Base-by-base conservation (phyloP, 2,329 filamentous ascomycete species). In the Fusarium longipes region DNA sequence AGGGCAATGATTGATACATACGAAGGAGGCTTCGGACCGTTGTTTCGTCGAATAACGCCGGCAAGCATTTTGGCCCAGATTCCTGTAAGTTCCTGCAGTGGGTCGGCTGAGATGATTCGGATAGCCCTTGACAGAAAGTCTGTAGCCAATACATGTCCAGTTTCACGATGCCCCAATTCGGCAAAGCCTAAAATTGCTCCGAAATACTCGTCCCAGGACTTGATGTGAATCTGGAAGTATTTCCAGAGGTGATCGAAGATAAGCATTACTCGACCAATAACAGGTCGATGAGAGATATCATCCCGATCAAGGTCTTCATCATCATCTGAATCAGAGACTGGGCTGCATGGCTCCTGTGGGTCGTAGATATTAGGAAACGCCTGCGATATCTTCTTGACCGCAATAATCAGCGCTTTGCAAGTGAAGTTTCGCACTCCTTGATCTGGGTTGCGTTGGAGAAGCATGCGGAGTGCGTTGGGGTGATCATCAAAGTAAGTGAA, bases 161-260 rank as follows among this genome's bases (percentile, higher is more conserved):
- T 82, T 74, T 93, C 89, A 7, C 82, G 75, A 5, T 81, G 77
- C 1, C 91, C 90, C 54, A 92, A 77, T 43, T 80, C 82, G 15
- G 88, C 87, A 73, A 94, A 90, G n/a, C 81, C 81, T n/a, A 85
- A 74, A 63, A 94, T 81, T n/a, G 91, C 83, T 14, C 86, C 85
- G 74, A 95, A 95, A 58, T 90, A 90, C 71, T 95, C 91, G 39
- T 89, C 86, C 92, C 92, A 96, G 5, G 91, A 86, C 57, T 89
- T 86, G 27, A 87, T 80, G 43, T 84, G 81, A 4, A 81, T 77
- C 61, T 92, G 87, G 57, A 93, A 87, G n/a, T 78, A 81, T 5
- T 84, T 79, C 86, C 88, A 93, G 5, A 92, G 76, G 22, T 82
- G 76, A 29, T 82, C 79, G 48, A 93, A 81, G 22, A 87, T 78